phyloP scores from a whole-genome alignment of 1,139 yeast genomes.

The Yamadazyma oceani region DNA sequence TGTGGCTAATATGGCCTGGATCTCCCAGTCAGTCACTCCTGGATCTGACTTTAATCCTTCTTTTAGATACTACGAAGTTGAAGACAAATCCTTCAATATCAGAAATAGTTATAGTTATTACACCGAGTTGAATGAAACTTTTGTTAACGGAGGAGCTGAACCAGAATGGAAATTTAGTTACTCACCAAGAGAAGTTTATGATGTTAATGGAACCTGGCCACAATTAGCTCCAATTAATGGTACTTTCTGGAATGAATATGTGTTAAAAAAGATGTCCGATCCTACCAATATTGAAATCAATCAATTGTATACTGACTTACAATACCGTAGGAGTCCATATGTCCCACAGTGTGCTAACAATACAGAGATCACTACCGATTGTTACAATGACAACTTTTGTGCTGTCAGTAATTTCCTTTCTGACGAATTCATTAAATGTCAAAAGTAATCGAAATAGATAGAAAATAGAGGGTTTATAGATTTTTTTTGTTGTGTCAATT shows the following conservation, averaged over 20 bases:
- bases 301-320: conserved; percentile 38
- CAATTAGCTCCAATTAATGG: conserved; percentile 52
- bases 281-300: conserved; percentile 4
- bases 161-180: conserved; percentile 59
- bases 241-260: conserved; percentile 54
- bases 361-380: conserved; percentile 28
- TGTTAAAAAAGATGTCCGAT: conserved; percentile 27
- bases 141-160: conserved; percentile 46
- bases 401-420: conserved; percentile 20
- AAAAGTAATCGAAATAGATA: too few species aligned
- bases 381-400: conserved; percentile 46
- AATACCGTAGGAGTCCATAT: conserved; percentile 55
- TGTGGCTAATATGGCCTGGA: conserved; percentile 61
- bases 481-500: too few species aligned
- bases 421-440: conserved; percentile 12
- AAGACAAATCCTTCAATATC: conserved; percentile 58
- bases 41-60: conserved; percentile 59
- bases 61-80: conserved; percentile 73
- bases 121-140: conserved; percentile 53
- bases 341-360: conserved; percentile 46
- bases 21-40: conserved; percentile 70
- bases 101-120: conserved; percentile 60
- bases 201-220: conserved; percentile 51
- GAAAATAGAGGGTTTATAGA: too few species aligned
- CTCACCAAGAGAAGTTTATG: conserved; percentile 52